These are phyloP conservation scores for Akanthomyces uredinophilus DNA, from an alignment of 2,329 filamentous ascomycete species.

Conservation along the genomic window DNA sequence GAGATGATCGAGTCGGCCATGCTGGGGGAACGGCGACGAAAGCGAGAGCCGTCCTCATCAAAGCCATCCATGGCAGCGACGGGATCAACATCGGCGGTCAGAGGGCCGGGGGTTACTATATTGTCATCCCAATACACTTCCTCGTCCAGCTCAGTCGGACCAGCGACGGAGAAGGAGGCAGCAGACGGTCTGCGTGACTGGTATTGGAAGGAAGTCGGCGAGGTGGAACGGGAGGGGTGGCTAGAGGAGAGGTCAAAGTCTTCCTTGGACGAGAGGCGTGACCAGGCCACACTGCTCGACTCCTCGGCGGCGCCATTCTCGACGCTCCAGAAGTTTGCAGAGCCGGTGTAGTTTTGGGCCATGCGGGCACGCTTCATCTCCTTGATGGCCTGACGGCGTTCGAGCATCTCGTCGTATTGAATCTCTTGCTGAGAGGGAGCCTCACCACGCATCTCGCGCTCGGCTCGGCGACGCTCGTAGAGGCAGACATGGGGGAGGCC, in stretches of 20 bases:
- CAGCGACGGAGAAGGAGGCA: conserved; percentile 24
- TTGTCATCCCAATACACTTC: conserved; percentile 42
- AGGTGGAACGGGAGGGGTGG: conserved; percentile 34
- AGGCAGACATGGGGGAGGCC: conserved; percentile 77
- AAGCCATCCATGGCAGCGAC: conserved; percentile 61
- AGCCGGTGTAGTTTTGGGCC: conserved; percentile 40
- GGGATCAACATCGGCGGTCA: conserved; percentile 48
- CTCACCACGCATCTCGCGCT: conserved; percentile 62
- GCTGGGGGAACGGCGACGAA: conserved; percentile 69
- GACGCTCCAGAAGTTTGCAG: conserved; percentile 73
- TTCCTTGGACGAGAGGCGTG: conserved; percentile 38
- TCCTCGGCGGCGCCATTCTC: conserved; percentile 66
- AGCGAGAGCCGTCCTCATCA: conserved; percentile 54
- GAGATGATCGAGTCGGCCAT: conserved; percentile 73
- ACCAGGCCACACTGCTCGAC: conserved; percentile 35
- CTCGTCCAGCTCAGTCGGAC: conserved; percentile 32
- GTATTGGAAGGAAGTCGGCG: conserved; percentile 39
- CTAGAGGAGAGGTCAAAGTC: conserved; percentile 34
- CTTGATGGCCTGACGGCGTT: conserved; percentile 54
- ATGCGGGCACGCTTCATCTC: conserved; percentile 53
- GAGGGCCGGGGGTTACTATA: conserved; percentile 47
- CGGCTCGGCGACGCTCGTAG: conserved; percentile 75
- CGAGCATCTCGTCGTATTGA: conserved; percentile 53
- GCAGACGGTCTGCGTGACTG: conserved; percentile 45
- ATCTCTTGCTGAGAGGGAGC: conserved; percentile 56